phyloP scores from a whole-genome alignment of 192 early-diverging fungal species.

The Backusella australiensis region DNA sequence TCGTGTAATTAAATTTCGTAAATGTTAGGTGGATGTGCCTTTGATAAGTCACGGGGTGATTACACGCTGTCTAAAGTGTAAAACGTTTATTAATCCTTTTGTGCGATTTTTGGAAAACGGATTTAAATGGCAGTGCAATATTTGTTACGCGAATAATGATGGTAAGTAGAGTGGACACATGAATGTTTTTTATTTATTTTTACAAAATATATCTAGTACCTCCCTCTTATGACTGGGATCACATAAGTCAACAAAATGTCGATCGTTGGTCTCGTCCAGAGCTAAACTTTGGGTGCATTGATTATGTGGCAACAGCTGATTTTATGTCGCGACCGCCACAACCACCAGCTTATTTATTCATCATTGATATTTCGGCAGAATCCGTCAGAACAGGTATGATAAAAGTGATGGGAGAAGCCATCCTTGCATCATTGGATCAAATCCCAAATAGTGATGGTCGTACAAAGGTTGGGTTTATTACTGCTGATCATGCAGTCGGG shows the following conservation, averaged over 20 bases:
- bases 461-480: conserved; percentile 75
- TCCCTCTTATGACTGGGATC: conserved; percentile 68
- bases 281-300: conserved; percentile 83
- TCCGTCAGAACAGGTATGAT: conserved; percentile 64
- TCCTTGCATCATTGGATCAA: conserved; percentile 61
- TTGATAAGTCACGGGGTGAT: conserved; percentile 81
- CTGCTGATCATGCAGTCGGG: conserved; percentile 73
- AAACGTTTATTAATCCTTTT: conserved; percentile 95
- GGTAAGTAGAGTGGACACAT: conserved; percentile 36
- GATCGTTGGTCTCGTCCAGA: conserved; percentile 87
- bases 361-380: conserved; percentile 76
- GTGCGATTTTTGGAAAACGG: conserved; percentile 92
- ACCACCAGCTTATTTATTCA: conserved; percentile 78
- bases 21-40: conserved; percentile 64
- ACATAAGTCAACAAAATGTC: conserved; percentile 64
- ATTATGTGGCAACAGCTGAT: conserved; percentile 91
- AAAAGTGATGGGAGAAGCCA: conserved; percentile 52
- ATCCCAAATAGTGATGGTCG: conserved; percentile 75
- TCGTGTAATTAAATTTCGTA: background rate
- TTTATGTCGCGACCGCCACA: conserved; percentile 91
- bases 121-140: conserved; percentile 91
- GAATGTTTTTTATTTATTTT: background rate
- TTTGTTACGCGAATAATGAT: conserved; percentile 80
- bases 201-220: conserved; percentile 48
- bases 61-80: conserved; percentile 89